phyloP scores from a whole-genome alignment of 495 filamentous ascomycete genomes.

The Poronia punctata region DNA sequence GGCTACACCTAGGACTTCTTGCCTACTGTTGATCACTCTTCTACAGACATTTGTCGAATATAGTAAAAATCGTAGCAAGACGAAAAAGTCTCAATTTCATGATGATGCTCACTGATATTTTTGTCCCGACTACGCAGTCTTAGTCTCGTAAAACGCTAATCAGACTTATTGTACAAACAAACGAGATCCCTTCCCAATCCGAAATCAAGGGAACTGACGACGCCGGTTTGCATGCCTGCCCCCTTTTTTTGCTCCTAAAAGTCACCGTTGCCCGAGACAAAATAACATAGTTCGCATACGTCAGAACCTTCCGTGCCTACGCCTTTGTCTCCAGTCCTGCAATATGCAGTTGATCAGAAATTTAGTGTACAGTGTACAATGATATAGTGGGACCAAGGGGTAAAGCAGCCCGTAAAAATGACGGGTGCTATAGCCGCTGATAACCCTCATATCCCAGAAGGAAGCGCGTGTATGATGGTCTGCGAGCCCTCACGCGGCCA shows the following conservation, averaged over 20 bases:
- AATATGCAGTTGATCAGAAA: slow-evolving; percentile 7
- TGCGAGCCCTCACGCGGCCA: slow-evolving; percentile 12
- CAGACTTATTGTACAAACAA: slow-evolving; percentile 24
- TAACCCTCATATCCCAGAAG: slow-evolving; percentile 3
- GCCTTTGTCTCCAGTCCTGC: slow-evolving; percentile 5
- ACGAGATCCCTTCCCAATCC: slow-evolving; percentile 12
- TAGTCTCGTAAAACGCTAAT: slow-evolving; percentile 24
- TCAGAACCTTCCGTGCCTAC: slow-evolving; percentile 8
- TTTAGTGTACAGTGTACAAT: slow-evolving; percentile 13
- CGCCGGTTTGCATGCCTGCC: slow-evolving; percentile 18
- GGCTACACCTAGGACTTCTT: too few species aligned
- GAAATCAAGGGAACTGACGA: slow-evolving; percentile 16
- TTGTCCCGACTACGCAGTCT: slow-evolving; percentile 8
- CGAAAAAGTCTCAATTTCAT: neutral
- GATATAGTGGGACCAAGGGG: slow-evolving; percentile 5
- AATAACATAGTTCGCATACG: slow-evolving; percentile 9
- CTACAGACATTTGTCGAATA: too few species aligned
- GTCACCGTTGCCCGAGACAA: slow-evolving; percentile 7
- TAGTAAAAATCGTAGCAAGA: too few species aligned
- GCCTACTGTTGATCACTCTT: too few species aligned
- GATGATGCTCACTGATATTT: slow-evolving; percentile 5
- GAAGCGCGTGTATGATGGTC: slow-evolving; percentile 7
- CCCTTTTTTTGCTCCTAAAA: slow-evolving; percentile 10
- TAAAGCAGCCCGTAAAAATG: slow-evolving; percentile 1
- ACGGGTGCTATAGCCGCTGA: slow-evolving; percentile 4